Percentiles rank a stretch among this genome's conserved stretches.
phyloP scores from a whole-genome alignment of 805 yeast genomes.

The Kregervanrija delftensis region DNA sequence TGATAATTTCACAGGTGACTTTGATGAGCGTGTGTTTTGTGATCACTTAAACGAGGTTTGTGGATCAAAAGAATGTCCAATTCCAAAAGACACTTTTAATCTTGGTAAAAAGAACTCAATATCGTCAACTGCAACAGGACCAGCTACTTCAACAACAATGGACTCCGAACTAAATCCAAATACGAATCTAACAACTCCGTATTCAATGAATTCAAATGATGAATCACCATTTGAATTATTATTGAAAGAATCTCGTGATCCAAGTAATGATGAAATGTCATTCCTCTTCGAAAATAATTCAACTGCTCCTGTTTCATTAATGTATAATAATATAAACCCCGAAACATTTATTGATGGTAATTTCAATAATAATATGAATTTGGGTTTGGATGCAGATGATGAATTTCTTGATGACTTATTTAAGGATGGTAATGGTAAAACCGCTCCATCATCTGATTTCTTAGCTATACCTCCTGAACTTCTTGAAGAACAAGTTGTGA shows the following conservation, averaged over 20 bases:
- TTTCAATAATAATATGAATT: background rate
- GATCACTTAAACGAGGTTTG: constrained; percentile 72
- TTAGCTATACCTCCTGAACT: constrained; percentile 8
- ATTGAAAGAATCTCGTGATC: too few species aligned
- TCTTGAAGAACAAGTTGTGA: constrained; percentile 10
- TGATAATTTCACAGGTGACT: constrained; percentile 28
- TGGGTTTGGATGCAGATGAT: constrained; percentile 7
- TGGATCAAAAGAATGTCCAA: constrained; percentile 65
- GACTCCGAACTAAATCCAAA: constrained; percentile 1
- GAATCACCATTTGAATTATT: constrained; percentile 1
- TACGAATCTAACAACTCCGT: background rate
- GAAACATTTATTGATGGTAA: constrained; percentile 1
- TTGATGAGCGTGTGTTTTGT: constrained; percentile 78
- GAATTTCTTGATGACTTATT: constrained; percentile 8
- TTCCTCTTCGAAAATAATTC: too few species aligned
- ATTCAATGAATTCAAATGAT: background rate
- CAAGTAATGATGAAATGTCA: too few species aligned
- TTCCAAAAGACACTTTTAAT: constrained; percentile 37
- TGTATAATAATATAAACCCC: background rate
- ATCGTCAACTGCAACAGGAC: background rate
- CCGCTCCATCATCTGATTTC: constrained; percentile 65
- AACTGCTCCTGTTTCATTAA: too few species aligned
- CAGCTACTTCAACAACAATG: background rate
- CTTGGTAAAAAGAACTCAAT: background rate
- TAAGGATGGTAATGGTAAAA: constrained; percentile 61